Percentiles rank a stretch among this genome's conserved stretches.
These are phyloP conservation scores for Pilatotrama ljubarskyi DNA, from an alignment of 768 basidiomycete species.

Conservation along the genomic window DNA sequence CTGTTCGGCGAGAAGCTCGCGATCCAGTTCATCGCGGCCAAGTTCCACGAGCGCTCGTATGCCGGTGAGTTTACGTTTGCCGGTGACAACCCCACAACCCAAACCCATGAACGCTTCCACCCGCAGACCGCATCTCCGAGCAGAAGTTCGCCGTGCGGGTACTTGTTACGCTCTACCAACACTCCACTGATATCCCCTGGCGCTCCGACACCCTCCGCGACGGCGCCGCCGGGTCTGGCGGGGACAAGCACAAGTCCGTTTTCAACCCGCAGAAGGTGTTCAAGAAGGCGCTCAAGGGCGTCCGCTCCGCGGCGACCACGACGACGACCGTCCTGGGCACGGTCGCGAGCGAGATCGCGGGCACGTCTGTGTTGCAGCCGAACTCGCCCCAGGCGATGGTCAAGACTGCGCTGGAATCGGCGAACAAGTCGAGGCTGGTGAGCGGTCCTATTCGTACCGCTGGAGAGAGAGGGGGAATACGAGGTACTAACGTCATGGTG, in stretches of 20 bases:
- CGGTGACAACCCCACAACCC: not conserved
- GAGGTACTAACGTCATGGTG: not conserved
- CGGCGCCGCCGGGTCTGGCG: constrained; percentile 10
- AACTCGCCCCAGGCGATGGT: constrained; percentile 84
- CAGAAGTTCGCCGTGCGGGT: constrained; percentile 78
- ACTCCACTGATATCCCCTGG: constrained; percentile 74
- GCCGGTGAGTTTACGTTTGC: constrained; percentile 41
- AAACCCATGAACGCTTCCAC: not conserved
- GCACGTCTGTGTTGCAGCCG: constrained; percentile 79
- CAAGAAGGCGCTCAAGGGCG: constrained; percentile 69
- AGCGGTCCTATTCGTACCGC: constrained; percentile 3
- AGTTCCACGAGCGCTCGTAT: constrained; percentile 80
- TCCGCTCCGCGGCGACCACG: constrained; percentile 71
- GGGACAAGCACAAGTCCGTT: constrained; percentile 34
- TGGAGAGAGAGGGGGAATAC: not conserved
- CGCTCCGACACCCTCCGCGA: constrained; percentile 62
- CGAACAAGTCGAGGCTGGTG: constrained; percentile 77
- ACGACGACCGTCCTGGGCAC: constrained; percentile 76
- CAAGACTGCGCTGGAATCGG: constrained; percentile 72
- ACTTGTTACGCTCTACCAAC: constrained; percentile 73
- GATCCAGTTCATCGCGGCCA: constrained; percentile 82
- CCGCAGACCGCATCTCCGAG: constrained; percentile 72
- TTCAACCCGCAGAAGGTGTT: constrained; percentile 63
- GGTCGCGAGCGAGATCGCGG: constrained; percentile 61
- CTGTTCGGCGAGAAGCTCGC: constrained; percentile 82